Percentiles rank a stretch among this genome's conserved stretches.
Evolutionary conservation across 2,329 filamentous ascomycete genomes (phyloP).

Genomic region (Cladosporium sp.): DNA sequence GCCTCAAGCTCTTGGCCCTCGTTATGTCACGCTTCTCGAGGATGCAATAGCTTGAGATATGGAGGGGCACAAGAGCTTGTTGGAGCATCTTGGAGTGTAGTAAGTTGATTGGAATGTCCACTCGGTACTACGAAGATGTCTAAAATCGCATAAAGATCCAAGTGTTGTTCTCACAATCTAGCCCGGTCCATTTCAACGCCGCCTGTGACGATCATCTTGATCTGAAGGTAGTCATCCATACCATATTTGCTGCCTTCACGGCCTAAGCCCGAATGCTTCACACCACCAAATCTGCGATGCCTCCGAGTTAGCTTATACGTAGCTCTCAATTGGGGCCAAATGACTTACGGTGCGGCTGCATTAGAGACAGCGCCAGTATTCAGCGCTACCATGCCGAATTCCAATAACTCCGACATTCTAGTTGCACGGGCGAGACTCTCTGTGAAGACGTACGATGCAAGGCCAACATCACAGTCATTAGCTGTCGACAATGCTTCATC

Average conservation of each 20-base stretch:
- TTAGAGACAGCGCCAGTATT: conserved; percentile 26
- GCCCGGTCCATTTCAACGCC: background rate
- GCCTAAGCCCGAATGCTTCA: background rate
- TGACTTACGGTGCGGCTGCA: conserved; percentile 36
- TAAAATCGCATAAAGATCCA: no score
- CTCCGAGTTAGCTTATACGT: background rate
- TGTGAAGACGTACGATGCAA: conserved; percentile 34
- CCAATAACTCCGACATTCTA: conserved; percentile 36
- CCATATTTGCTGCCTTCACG: background rate
- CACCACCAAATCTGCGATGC: background rate
- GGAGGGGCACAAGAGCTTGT: no score
- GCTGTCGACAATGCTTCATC: conserved; percentile 24
- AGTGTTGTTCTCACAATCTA: no score
- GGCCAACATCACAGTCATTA: conserved; percentile 34
- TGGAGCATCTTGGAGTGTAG: no score
- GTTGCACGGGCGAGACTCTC: conserved; percentile 33
- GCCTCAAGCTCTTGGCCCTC: no score
- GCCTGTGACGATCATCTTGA: background rate
- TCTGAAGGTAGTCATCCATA: background rate
- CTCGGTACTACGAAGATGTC: no score
- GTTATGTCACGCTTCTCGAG: no score
- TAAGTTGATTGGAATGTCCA: no score
- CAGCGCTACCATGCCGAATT: conserved; percentile 36
- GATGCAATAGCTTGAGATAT: no score
- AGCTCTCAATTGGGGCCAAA: no score